Base-by-base conservation (phyloP, 495 filamentous ascomycete genomes). In the Penicillium soppii region DNA sequence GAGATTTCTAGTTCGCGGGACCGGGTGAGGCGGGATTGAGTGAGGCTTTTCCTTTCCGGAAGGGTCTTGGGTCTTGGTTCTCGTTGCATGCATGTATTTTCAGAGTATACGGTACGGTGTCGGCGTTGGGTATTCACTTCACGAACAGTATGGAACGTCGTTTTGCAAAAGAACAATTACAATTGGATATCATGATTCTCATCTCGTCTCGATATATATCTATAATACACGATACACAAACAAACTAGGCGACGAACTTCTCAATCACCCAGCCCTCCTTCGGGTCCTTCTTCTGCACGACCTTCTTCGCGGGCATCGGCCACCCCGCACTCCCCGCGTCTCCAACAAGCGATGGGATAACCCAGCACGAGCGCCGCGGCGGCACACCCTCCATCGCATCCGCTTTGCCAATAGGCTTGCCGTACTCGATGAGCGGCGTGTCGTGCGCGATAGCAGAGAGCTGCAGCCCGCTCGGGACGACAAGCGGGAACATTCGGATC, bases 401-500 rank as follows among this genome's bases (percentile, higher is more conserved):
- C 57, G 88, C 84, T 73, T 92, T 95, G 30, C 82, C 83, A 59
- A 97, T 82, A 3, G 94, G 95, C 75, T 97, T 98, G 0, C 89
- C 87, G 53, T 92, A 92, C 32, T 79, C 79, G 20, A 97, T 65
- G 48, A 97, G 73, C 50, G 92, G 90, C 12, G 94, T 97, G 8
- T 89, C 89, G 62, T 89, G 85, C 5, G 91, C 89, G 40, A 97
- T 71, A 8, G 81, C 81, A 10, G 89, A 81, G n/a, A 99, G 78
- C 62, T 92, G 88, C 8, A 77, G 74, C 6, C 81, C 86, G 17
- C 82, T 88, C 5, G 95, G 75, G 22, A 87, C 78, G 4, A 90
- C 92, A 13, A 99, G 76, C 0, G 92, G 82, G 62, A 89, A 90
- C 90, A 97, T 94, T 9, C 95, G 71, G 21, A 90, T 90, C 75